Evolutionary conservation across 2,329 filamentous ascomycete species (phyloP).

Genomic region (Colletotrichum sp.): DNA sequence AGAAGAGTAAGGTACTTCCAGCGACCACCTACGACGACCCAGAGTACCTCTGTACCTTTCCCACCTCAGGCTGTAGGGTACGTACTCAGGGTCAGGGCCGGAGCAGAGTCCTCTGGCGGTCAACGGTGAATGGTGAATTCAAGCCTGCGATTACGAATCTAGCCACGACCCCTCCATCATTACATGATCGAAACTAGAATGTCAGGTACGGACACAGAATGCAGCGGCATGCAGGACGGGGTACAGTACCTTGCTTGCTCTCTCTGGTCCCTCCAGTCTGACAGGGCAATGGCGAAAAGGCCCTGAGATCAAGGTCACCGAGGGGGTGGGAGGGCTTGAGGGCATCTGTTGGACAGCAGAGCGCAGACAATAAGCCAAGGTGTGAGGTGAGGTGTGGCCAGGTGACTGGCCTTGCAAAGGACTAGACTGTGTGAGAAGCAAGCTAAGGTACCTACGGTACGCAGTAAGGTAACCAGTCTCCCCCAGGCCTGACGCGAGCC

Average conservation of each 20-base stretch:
- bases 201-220: slow-evolving; percentile 18
- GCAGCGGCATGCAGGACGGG: background rate
- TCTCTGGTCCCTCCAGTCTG: background rate
- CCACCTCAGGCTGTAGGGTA: background rate
- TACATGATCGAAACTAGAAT: slow-evolving; percentile 19
- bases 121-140: slow-evolving; percentile 14
- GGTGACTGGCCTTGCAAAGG: slow-evolving; percentile 3
- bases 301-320: background rate
- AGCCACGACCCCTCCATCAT: slow-evolving; percentile 9
- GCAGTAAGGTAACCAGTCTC: background rate
- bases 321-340: background rate
- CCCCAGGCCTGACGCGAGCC: slow-evolving; percentile 2
- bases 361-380: background rate
- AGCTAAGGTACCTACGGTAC: background rate
- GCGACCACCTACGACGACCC: background rate
- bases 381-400: slow-evolving; percentile 7
- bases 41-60: background rate
- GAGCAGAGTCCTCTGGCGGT: background rate
- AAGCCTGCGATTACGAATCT: slow-evolving; percentile 15
- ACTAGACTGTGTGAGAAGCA: background rate
- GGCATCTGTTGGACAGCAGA: background rate
- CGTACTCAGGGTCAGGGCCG: background rate
- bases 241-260: background rate
- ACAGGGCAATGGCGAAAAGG: background rate
- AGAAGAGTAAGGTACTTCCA: background rate